These are phyloP conservation scores for Gryganskiella cystojenkinii DNA, from an alignment of 192 early-diverging fungal species.

Conservation along the genomic window DNA sequence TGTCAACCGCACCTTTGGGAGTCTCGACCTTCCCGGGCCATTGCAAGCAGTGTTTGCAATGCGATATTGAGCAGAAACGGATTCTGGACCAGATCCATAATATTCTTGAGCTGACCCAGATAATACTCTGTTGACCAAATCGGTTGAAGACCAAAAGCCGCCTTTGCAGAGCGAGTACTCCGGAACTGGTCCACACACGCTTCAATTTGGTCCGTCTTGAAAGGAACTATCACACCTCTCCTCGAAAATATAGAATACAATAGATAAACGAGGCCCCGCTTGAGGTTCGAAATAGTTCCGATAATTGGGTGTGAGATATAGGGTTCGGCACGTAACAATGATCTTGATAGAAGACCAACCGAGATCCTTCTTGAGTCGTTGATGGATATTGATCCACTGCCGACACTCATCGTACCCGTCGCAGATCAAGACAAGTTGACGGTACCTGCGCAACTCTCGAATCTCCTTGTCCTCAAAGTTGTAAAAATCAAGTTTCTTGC, in stretches of 20 bases:
- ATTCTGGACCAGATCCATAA: slow-evolving; percentile 1
- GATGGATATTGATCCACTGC: neutral
- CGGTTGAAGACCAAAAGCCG: neutral
- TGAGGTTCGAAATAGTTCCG: neutral
- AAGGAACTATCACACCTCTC: neutral
- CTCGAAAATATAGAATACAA: neutral
- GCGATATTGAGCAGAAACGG: neutral
- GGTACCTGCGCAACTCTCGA: neutral
- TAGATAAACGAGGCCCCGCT: neutral
- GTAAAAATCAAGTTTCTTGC: neutral
- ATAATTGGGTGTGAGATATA: neutral
- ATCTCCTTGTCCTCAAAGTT: neutral
- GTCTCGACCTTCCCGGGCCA: neutral
- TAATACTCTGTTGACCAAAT: neutral
- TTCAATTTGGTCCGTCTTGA: neutral
- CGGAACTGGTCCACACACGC: neutral
- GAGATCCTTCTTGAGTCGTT: neutral
- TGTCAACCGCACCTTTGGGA: neutral
- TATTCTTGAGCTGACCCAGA: neutral
- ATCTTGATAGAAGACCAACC: neutral
- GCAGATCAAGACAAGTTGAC: neutral
- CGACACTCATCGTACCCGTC: slow-evolving; percentile 5
- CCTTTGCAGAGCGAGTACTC: neutral
- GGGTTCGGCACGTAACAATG: neutral
- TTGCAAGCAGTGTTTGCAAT: neutral